Evolutionary conservation across 768 basidiomycete genomes (phyloP).

Genomic region (Russula foetens): DNA sequence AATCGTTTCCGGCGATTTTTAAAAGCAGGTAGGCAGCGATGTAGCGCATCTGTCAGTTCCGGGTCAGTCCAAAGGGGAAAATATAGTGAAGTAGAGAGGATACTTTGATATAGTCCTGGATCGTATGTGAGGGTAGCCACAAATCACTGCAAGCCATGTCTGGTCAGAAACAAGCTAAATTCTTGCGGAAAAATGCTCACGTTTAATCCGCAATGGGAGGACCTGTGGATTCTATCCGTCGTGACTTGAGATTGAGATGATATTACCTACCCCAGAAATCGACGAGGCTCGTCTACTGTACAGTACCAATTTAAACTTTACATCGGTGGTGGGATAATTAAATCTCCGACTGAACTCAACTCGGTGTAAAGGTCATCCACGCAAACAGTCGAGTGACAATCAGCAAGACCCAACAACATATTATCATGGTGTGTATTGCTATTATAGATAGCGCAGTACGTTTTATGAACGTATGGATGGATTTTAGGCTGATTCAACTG

Average conservation of each 20-base stretch:
- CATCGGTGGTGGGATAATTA: constrained; percentile 33
- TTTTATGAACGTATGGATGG: neutral
- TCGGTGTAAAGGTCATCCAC: constrained; percentile 15
- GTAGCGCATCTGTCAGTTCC: constrained; percentile 63
- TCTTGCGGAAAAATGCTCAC: constrained; percentile 28
- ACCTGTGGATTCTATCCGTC: constrained; percentile 91
- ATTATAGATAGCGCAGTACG: neutral
- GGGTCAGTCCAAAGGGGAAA: neutral
- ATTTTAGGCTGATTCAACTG: constrained; percentile 70
- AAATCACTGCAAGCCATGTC: constrained; percentile 57
- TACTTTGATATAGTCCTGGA: constrained; percentile 37
- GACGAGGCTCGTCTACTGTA: constrained; percentile 37
- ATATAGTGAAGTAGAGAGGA: constrained; percentile 9
- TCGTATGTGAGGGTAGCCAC: constrained; percentile 64
- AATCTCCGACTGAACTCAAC: constrained; percentile 20
- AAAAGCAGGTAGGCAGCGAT: constrained; percentile 97
- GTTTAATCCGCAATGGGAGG: constrained; percentile 89
- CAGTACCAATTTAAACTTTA: constrained; percentile 41
- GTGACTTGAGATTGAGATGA: constrained; percentile 23
- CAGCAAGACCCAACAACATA: constrained; percentile 6
- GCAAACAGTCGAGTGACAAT: neutral
- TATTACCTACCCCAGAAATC: constrained; percentile 9
- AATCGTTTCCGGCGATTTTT: constrained; percentile 85
- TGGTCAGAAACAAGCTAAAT: constrained; percentile 6
- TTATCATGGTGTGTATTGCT: constrained; percentile 19